Percentiles rank a stretch among this genome's conserved stretches.
Conservation (phyloP, 139 green algal species). For the Coelastrella sp. region DNA sequence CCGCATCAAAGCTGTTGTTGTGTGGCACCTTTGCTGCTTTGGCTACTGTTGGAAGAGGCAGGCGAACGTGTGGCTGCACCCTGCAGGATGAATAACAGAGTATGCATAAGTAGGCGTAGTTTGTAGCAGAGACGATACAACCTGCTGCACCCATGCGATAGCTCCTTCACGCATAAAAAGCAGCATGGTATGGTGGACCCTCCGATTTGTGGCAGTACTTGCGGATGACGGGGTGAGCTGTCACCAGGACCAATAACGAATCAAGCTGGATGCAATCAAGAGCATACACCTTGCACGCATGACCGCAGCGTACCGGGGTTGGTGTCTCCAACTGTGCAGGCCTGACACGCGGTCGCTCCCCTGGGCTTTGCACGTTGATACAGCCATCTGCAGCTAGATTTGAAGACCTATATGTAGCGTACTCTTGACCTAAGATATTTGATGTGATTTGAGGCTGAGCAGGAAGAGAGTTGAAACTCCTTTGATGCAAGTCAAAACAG, state of each 20-base stretch:
- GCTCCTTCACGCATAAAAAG: too few species aligned
- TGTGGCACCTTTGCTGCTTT: background rate
- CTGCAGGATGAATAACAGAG: background rate
- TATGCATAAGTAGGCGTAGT: background rate
- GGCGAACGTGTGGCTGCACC: background rate
- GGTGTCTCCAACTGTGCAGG: background rate
- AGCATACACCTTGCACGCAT: background rate
- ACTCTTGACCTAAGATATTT: background rate
- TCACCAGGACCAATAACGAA: too few species aligned
- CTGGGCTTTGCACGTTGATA: background rate
- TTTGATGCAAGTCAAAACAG: background rate
- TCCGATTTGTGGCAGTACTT: too few species aligned
- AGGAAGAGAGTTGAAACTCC: background rate
- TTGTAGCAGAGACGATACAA: background rate
- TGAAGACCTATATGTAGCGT: background rate
- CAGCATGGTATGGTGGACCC: too few species aligned
- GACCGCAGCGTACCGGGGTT: background rate
- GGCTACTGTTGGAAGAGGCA: background rate
- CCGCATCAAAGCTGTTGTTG: constrained; percentile 44
- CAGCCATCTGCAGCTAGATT: background rate
- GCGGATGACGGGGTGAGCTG: too few species aligned
- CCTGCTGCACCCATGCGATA: background rate
- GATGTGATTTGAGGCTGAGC: background rate
- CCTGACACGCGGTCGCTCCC: background rate
- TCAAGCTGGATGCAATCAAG: background rate